These are phyloP conservation scores for Daldinia bambusicola DNA, from an alignment of 495 filamentous ascomycete genomes.

Conservation along the genomic window DNA sequence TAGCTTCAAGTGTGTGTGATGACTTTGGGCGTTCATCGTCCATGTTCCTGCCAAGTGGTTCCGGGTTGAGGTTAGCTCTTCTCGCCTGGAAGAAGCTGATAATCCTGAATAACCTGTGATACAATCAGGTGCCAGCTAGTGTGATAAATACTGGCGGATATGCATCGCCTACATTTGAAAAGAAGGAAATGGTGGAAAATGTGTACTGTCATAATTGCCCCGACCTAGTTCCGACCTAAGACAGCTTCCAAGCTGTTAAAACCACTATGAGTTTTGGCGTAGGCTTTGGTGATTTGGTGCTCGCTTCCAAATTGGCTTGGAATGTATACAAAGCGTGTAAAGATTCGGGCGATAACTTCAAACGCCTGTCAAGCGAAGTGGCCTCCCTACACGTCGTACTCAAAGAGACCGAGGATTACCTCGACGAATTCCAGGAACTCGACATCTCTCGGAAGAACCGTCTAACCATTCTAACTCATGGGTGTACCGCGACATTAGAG, in stretches of 20 bases:
- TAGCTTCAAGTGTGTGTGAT: conserved; percentile 17
- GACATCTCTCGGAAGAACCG: conserved; percentile 34
- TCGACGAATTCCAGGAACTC: conserved; percentile 38
- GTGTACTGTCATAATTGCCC: not conserved
- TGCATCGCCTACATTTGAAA: not conserved
- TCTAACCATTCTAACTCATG: conserved; percentile 43
- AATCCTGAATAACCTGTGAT: not conserved
- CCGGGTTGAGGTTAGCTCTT: conserved; percentile 18
- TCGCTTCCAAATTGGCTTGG: conserved; percentile 29
- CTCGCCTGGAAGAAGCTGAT: conserved; percentile 1
- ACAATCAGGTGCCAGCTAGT: not conserved
- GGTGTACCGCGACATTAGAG: conserved; percentile 44
- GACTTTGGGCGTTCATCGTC: conserved; percentile 3
- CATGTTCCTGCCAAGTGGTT: conserved; percentile 10
- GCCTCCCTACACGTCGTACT: conserved; percentile 52
- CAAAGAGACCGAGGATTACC: conserved; percentile 50
- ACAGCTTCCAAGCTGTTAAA: conserved; percentile 1
- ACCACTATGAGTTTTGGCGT: conserved; percentile 29
- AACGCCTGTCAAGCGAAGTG: conserved; percentile 50
- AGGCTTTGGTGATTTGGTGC: conserved; percentile 29
- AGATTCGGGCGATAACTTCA: conserved; percentile 50
- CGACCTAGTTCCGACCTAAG: not conserved
- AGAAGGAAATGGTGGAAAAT: conserved; percentile 11
- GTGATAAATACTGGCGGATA: conserved; percentile 15
- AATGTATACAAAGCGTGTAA: conserved; percentile 51